These are phyloP conservation scores for Acacia acuminata DNA, from an alignment of 306 rosid species.

Conservation along the genomic window DNA sequence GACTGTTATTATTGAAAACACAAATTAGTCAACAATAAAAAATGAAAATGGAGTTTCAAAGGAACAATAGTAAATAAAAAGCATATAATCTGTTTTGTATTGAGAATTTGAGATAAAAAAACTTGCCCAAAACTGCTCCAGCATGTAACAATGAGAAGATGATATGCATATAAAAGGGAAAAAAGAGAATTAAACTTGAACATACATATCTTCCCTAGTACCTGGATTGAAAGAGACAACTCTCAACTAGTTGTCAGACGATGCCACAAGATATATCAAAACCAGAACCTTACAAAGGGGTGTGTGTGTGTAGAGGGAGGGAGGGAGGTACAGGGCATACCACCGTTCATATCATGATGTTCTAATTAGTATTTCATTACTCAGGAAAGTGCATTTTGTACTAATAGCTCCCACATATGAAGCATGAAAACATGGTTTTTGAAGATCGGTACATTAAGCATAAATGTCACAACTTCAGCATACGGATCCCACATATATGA, in stretches of 20 bases:
- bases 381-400: slow-evolving; percentile 4
- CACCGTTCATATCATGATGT: slow-evolving; percentile 17
- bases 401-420: background rate
- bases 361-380: background rate
- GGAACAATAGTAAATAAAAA: slow-evolving; percentile 9
- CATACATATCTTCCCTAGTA: background rate
- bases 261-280: background rate
- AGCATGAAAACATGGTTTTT: background rate
- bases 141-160: background rate
- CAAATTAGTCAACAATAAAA: background rate
- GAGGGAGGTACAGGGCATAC: background rate
- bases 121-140: background rate
- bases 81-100: slow-evolving; percentile 12
- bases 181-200: background rate
- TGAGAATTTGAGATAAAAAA: slow-evolving; percentile 10
- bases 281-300: background rate
- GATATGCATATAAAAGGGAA: background rate
- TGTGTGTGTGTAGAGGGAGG: background rate
- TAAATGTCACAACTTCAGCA: slow-evolving; percentile 1
- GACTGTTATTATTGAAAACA: background rate
- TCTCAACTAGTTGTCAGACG: background rate
- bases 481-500: slow-evolving; percentile 14
- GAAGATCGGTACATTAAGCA: background rate
- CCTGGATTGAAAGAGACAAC: background rate
- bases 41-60: slow-evolving; percentile 10